These are phyloP conservation scores for Candida golubevii DNA, from an alignment of 805 yeast species.

Conservation along the genomic window DNA sequence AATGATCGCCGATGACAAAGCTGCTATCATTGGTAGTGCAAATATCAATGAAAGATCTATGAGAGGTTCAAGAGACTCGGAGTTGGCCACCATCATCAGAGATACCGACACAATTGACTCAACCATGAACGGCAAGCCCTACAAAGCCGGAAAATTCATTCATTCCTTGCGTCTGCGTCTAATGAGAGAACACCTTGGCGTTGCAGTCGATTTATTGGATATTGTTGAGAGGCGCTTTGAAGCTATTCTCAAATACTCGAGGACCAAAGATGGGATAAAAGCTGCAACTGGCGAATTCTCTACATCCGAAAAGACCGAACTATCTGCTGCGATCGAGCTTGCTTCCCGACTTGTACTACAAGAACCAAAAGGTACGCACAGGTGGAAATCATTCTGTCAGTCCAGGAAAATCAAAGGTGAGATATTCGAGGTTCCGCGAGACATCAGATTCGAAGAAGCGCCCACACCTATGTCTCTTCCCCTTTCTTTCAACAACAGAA, in stretches of 20 bases:
- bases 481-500: constrained; percentile 78
- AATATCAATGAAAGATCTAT: constrained; percentile 95
- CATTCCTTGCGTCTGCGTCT: constrained; percentile 83
- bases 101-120: constrained; percentile 69
- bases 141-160: constrained; percentile 80
- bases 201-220: constrained; percentile 84
- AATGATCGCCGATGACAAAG: constrained; percentile 87
- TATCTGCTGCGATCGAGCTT: constrained; percentile 71
- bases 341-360: constrained; percentile 66
- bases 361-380: constrained; percentile 42
- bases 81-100: constrained; percentile 82
- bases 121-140: constrained; percentile 80
- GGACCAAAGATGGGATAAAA: constrained; percentile 35
- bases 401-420: not conserved
- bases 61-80: constrained; percentile 92
- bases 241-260: constrained; percentile 44
- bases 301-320: constrained; percentile 26
- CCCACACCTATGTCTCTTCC: constrained; percentile 35
- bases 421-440: constrained; percentile 19
- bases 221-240: constrained; percentile 69
- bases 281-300: constrained; percentile 43
- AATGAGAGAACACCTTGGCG: constrained; percentile 96
- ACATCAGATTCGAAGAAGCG: constrained; percentile 22
- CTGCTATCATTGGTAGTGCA: constrained; percentile 95
- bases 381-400: constrained; percentile 39